Evolutionary conservation across 768 basidiomycete species (phyloP), one percentile per base, ranked within the genome.

Genomic region (Kondoa malvinella): DNA sequence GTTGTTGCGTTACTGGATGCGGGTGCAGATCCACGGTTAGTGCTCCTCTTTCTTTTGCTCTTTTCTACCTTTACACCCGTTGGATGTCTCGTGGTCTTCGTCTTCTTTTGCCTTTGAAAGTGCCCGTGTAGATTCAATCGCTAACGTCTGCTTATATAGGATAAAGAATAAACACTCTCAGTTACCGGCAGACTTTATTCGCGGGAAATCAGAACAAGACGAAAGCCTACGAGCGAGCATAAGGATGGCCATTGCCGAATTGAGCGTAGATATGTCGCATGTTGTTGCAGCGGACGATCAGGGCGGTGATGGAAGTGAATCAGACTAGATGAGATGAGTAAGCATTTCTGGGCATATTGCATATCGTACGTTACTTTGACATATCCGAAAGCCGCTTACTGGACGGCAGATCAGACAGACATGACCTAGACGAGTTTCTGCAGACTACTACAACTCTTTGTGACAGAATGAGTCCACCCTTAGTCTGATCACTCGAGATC

Each of bases 1-100:
- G 82, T 86, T 57, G 80, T 82, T 72, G 84, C 81, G 33, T 76
- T 91, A 68, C 77, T 90, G 2, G 89, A 91, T 0, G 88, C 88
- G 0, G 88, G 89, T 29, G 56, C 66, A 14, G 66, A 59, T 65
- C 31, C 30, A 3, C 65, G 31, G 59, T 30, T 34, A 27, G 31
- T 33, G 14, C 63, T 26, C 8, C 58, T n/a, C 26, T 21, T 63
- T 32, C 12, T 61, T 57, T 16, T 67, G 4, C 27, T n/a, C n/a
- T n/a, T n/a, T n/a, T n/a, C n/a, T n/a, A n/a, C n/a, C n/a, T n/a
- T n/a, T n/a, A n/a, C n/a, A n/a, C n/a, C n/a, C n/a, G n/a, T n/a
- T n/a, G n/a, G n/a, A n/a, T n/a, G n/a, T n/a, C n/a, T n/a, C n/a
- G n/a, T n/a, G n/a, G n/a, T n/a, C n/a, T n/a, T n/a, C n/a, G n/a